Evolutionary conservation across 805 yeast species (phyloP).

Genomic region (Nakazawaea ernobii): DNA sequence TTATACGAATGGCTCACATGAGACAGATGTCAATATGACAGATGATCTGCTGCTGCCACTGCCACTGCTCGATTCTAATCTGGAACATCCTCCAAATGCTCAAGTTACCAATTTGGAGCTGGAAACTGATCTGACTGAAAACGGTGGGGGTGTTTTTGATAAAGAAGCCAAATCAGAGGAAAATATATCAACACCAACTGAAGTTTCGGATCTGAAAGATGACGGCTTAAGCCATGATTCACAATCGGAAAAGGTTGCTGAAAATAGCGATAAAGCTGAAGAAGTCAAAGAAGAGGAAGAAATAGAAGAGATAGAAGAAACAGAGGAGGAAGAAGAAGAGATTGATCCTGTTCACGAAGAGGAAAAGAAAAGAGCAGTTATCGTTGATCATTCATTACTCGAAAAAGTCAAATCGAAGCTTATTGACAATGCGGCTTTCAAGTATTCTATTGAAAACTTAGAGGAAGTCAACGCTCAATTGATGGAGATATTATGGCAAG

Average conservation of each 20-base stretch:
- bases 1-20: background rate
- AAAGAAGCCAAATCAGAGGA: background rate
- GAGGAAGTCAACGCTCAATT: slow-evolving; percentile 64
- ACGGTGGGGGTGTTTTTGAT: background rate
- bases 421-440: slow-evolving; percentile 19
- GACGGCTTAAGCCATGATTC: too few relatives aligned
- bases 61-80: background rate
- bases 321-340: slow-evolving; percentile 14
- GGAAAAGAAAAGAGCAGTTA: slow-evolving; percentile 14
- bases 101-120: too few relatives aligned
- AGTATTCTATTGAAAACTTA: slow-evolving; percentile 42
- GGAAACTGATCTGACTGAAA: background rate
- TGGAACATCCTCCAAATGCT: too few relatives aligned
- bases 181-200: background rate
- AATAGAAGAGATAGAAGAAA: slow-evolving; percentile 16
- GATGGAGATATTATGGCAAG: slow-evolving; percentile 69
- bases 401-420: slow-evolving; percentile 25
- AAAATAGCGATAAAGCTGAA: slow-evolving; percentile 1
- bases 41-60: background rate
- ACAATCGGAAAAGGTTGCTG: background rate
- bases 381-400: slow-evolving; percentile 28
- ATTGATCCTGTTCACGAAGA: slow-evolving; percentile 10
- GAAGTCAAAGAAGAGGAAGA: slow-evolving; percentile 7
- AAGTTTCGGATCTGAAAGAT: too few relatives aligned
- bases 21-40: background rate